Evolutionary conservation across 2,329 filamentous ascomycete genomes (phyloP).

Genomic region (Meredithiella fracta): DNA sequence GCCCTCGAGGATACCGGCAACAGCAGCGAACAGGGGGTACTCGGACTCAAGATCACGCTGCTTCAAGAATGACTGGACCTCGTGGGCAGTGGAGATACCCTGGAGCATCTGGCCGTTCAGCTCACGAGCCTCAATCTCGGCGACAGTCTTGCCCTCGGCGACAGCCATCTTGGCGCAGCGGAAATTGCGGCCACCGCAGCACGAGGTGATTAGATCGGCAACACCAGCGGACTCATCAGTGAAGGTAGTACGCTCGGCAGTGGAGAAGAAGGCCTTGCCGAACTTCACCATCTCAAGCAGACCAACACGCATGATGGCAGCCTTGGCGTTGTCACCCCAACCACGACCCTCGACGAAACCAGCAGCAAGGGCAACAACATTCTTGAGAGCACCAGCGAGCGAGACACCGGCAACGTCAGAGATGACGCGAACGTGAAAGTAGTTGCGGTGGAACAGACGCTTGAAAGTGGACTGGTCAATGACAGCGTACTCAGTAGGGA

Average conservation of each 20-base stretch:
- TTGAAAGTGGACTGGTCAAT: constrained; percentile 73
- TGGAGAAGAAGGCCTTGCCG: constrained; percentile 83
- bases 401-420: constrained; percentile 94
- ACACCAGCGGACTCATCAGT: constrained; percentile 95
- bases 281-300: constrained; percentile 95
- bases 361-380: constrained; percentile 84
- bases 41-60: constrained; percentile 59
- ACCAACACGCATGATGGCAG: constrained; percentile 93
- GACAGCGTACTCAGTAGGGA: constrained; percentile 70
- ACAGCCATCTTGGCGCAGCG: constrained; percentile 81
- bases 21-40: constrained; percentile 85
- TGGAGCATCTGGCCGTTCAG: constrained; percentile 95
- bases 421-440: constrained; percentile 93
- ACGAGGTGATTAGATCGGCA: constrained; percentile 88
- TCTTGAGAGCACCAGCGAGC: constrained; percentile 86
- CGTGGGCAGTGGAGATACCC: constrained; percentile 77
- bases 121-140: constrained; percentile 75
- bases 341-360: constrained; percentile 90
- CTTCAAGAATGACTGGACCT: constrained; percentile 81
- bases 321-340: constrained; percentile 97
- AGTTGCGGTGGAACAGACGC: constrained; percentile 81
- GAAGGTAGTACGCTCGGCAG: constrained; percentile 68
- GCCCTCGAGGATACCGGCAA: constrained; percentile 61
- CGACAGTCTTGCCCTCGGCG: constrained; percentile 60
- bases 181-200: constrained; percentile 83